Evolutionary conservation across 768 basidiomycete genomes (phyloP).

Genomic region (Tulasnella sp.): DNA sequence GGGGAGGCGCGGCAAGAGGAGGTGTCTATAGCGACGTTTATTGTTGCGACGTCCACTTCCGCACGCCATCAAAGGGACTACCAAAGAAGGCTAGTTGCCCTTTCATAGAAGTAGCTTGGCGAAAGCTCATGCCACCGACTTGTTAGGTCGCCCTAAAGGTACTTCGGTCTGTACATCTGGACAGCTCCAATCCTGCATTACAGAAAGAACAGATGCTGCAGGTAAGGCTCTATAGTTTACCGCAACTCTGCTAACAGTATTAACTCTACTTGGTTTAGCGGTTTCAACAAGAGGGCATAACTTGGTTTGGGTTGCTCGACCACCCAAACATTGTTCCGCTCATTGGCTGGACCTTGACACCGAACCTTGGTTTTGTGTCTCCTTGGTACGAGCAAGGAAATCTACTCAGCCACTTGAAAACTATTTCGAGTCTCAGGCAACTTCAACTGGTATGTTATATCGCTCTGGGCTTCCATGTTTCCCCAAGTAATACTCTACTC

Average conservation of each 20-base stretch:
- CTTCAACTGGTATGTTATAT: neutral
- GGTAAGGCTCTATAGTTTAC: neutral
- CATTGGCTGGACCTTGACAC: neutral
- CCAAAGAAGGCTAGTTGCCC: neutral
- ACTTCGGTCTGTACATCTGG: neutral
- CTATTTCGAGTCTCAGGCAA: no score
- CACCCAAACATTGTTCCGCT: neutral
- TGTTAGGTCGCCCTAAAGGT: neutral
- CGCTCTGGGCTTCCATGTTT: neutral
- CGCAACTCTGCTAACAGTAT: neutral
- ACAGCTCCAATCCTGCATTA: neutral
- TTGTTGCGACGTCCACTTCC: neutral
- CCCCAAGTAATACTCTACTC: neutral
- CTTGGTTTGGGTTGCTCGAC: neutral
- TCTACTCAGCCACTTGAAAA: neutral
- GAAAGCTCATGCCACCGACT: neutral
- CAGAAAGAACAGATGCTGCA: neutral
- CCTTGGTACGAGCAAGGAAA: neutral
- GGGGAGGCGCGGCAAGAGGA: neutral
- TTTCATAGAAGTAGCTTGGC: neutral
- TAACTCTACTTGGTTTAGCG: neutral
- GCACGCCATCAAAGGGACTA: neutral
- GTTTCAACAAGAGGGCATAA: neutral
- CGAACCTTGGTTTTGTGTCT: neutral
- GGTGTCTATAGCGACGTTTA: neutral